Evolutionary conservation across 441 rosid species (phyloP).

Genomic region (Populus hybrid): DNA sequence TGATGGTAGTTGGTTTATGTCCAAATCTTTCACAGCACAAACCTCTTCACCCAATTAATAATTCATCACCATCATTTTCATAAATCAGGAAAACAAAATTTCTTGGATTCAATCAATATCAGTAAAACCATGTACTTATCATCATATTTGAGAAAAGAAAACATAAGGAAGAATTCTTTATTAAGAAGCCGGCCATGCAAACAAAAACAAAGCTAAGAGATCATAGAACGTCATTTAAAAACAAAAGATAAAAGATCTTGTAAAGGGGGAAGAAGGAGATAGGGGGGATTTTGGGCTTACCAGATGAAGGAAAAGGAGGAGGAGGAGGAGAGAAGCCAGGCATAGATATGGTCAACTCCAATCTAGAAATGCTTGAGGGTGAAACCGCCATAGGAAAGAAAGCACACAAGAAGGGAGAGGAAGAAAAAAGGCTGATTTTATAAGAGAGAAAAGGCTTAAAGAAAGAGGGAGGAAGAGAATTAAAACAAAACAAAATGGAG

Average conservation of each 20-base stretch:
- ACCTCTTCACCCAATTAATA: conserved; percentile 17
- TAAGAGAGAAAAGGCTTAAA: conserved; percentile 21
- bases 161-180: not conserved
- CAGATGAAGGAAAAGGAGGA: conserved; percentile 42
- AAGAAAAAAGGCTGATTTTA: conserved; percentile 30
- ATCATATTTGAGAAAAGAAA: not conserved
- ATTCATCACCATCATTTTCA: not conserved
- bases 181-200: conserved; percentile 1
- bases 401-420: conserved; percentile 8
- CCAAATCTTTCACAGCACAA: conserved; percentile 47
- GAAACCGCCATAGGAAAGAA: conserved; percentile 46
- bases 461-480: not conserved
- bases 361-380: conserved; percentile 52
- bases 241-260: not conserved
- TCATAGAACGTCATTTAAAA: not conserved
- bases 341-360: conserved; percentile 79
- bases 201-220: not conserved
- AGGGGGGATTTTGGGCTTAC: conserved; percentile 21
- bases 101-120: not conserved
- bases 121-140: not conserved
- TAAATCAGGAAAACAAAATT: not conserved
- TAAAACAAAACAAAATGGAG: not conserved
- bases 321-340: conserved; percentile 79
- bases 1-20: conserved; percentile 64
- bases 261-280: not conserved